Percentiles rank a stretch among this genome's conserved stretches.
Evolutionary conservation across 805 yeast genomes (phyloP).

Genomic region (Metschnikowia cerradonensis): DNA sequence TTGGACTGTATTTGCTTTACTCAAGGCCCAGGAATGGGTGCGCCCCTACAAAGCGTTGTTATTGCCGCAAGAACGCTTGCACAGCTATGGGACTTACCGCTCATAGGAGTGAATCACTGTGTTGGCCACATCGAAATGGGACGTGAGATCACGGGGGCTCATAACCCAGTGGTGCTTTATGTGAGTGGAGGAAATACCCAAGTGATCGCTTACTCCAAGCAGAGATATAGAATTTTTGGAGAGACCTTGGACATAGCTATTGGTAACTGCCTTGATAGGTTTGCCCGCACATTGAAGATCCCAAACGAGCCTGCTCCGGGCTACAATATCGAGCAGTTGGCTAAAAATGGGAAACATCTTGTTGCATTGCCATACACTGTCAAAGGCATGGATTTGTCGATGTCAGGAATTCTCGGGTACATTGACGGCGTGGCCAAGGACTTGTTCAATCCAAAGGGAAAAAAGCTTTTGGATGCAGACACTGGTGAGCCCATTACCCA

Average conservation of each 20-base stretch:
- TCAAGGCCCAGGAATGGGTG: conserved; percentile 99
- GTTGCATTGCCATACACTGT: conserved; percentile 92
- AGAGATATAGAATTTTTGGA: conserved; percentile 96
- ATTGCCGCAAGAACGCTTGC: conserved; percentile 86
- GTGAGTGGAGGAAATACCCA: conserved; percentile 99
- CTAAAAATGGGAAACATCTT: conserved; percentile 59
- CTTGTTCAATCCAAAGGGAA: conserved; percentile 45
- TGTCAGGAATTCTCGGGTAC: conserved; percentile 91
- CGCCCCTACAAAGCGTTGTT: conserved; percentile 91
- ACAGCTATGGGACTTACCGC: conserved; percentile 75
- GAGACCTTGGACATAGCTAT: conserved; percentile 97
- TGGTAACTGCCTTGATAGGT: conserved; percentile 93
- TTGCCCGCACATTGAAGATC: conserved; percentile 85
- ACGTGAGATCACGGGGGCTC: conserved; percentile 94
- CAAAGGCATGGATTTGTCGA: conserved; percentile 96
- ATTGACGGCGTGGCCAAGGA: conserved; percentile 79
- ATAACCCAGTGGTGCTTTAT: conserved; percentile 93
- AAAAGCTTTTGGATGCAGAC: conserved; percentile 36
- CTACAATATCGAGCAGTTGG: conserved; percentile 91
- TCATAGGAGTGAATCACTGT: conserved; percentile 96
- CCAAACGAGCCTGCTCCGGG: conserved; percentile 97
- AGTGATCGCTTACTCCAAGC: conserved; percentile 92
- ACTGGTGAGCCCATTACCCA: conserved; percentile 57
- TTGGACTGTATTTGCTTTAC: conserved; percentile 87
- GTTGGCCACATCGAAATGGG: conserved; percentile 99